These are phyloP conservation scores for Thalassiosira delicatula DNA, from an alignment of 352 stramenopile species.

Conservation along the genomic window DNA sequence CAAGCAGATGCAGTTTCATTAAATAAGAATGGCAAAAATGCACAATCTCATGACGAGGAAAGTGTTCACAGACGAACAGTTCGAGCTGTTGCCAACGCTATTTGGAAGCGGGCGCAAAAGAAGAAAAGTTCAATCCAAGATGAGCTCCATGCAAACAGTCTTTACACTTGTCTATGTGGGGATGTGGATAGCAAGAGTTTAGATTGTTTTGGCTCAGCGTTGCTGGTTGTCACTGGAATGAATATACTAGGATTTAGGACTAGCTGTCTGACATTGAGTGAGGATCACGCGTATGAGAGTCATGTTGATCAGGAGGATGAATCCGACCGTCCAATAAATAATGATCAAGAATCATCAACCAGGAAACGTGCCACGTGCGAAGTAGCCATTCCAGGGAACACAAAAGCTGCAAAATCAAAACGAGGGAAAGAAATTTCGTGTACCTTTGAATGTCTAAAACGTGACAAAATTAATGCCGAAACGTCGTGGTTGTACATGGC, in stretches of 20 bases:
- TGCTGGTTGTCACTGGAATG: conserved; percentile 64
- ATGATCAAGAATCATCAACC: not conserved
- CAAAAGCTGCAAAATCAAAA: conserved; percentile 59
- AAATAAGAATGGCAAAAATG: not conserved
- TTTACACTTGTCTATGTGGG: conserved; percentile 70
- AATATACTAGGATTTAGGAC: conserved; percentile 43
- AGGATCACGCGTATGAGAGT: conserved; percentile 80
- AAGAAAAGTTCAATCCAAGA: conserved; percentile 62
- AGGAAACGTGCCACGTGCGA: conserved; percentile 66
- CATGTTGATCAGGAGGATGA: conserved; percentile 40
- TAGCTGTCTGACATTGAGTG: conserved; percentile 65
- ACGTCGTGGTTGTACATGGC: conserved; percentile 77
- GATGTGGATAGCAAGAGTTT: conserved; percentile 67
- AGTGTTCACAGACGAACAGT: conserved; percentile 58
- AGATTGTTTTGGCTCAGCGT: conserved; percentile 72
- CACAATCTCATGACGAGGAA: not conserved
- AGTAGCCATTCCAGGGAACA: conserved; percentile 72
- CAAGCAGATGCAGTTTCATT: not conserved
- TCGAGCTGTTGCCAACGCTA: conserved; percentile 59
- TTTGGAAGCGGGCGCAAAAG: conserved; percentile 63
- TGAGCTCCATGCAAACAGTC: conserved; percentile 73
- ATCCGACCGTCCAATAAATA: not conserved
- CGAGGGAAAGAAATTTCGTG: conserved; percentile 63
- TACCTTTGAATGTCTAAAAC: conserved; percentile 53
- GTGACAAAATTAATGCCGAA: conserved; percentile 54